These are phyloP conservation scores for Chaetomiaceae sp. DNA, from an alignment of 2,329 filamentous ascomycete species.

Conservation along the genomic window DNA sequence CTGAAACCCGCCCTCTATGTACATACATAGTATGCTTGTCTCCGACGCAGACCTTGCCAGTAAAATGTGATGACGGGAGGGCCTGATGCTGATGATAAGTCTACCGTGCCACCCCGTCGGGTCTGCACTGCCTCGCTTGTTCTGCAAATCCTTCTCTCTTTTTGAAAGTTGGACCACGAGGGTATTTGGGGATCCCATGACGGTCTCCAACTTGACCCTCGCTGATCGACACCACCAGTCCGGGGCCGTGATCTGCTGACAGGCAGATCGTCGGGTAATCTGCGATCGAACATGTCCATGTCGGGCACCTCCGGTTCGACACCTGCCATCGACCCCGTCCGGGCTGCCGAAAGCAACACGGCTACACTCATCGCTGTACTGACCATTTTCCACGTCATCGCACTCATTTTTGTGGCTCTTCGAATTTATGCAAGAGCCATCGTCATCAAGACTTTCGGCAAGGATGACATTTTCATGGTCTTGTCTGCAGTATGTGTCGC, in stretches of 20 bases:
- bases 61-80: neutral
- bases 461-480: constrained; percentile 31
- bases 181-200: neutral
- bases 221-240: constrained; percentile 3
- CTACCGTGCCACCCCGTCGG: neutral
- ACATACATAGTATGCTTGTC: too few relatives aligned
- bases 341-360: constrained; percentile 29
- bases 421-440: constrained; percentile 23
- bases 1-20: neutral
- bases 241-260: neutral
- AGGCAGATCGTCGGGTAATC: constrained; percentile 1
- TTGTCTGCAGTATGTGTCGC: constrained; percentile 26
- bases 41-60: neutral
- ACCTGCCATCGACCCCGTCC: constrained; percentile 15
- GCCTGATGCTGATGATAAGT: too few relatives aligned
- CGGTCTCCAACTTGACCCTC: neutral
- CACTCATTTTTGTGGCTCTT: constrained; percentile 20
- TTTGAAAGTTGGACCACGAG: neutral
- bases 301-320: neutral
- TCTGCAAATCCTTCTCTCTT: neutral
- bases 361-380: constrained; percentile 25
- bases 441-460: constrained; percentile 26
- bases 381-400: constrained; percentile 25
- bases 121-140: neutral
- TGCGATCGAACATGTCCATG: neutral